Evolutionary conservation across 2,329 filamentous ascomycete genomes (phyloP), one percentile per base, ranked within the genome.

Genomic region (Colletotrichum godetiae): DNA sequence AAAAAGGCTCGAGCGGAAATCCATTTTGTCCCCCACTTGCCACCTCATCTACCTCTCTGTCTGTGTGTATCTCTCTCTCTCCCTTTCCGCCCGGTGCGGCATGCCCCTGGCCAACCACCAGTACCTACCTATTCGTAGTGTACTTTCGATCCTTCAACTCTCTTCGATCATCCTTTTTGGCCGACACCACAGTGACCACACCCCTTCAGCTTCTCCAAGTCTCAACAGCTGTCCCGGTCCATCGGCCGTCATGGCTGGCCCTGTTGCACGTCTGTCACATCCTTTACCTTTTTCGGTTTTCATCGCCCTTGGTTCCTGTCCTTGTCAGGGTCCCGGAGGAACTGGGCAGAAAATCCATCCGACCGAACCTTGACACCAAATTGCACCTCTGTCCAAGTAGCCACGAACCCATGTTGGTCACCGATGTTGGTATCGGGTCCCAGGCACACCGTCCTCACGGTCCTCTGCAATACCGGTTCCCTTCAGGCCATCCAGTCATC

Each of bases 261-360:
- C 53, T 35, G 58, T 64, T 59, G 57, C 37, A 35, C 24, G 57
- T 49, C 33, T 22, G 52, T 55, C 67, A 52, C 60, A 37, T 49
- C 67, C 49, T 29, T 29, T 31, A 13, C 59, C 15, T 35, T 62
- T 59, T 42, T 42, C 29, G n/a, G 22, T 22, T 13, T 65, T 52
- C 61, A 27, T 42, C 35, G 29, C 29, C 11, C 33, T 49, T 42
- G 29, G 27, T 57, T 15, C 24, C 37, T 61, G 29, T 24, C 56
- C 12, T 12, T 56, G 37, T 19, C 29, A 49, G 49, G 49, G 49
- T 53, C 22, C 24, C 69, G 69, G 52, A 62, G 31, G 49, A n/a
- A 35, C 49, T 62, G 69, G 65, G 58, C 57, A 68, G 69, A 68
- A 72, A 68, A 67, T 56, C 68, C 33, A 61, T 52, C 56, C 56